phyloP scores from a whole-genome alignment of 192 early-diverging fungal species.

The Chytriomyces sp. region DNA sequence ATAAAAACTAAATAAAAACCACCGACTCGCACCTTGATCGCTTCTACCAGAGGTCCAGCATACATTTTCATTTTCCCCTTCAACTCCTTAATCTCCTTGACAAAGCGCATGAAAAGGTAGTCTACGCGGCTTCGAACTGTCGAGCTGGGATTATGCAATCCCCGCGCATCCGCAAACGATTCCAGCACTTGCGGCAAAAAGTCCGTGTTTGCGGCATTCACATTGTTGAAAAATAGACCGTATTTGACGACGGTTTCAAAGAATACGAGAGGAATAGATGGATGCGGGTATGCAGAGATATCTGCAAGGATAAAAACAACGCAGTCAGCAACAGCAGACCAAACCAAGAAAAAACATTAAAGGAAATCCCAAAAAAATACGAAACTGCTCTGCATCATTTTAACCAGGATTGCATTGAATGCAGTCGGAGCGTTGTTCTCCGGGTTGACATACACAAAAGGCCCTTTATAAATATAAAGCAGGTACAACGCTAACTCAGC shows the following conservation, averaged over 20 bases:
- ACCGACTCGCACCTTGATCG: conserved; percentile 54
- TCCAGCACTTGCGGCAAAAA: conserved; percentile 70
- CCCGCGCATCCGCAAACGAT: conserved; percentile 75
- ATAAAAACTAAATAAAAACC: neutral
- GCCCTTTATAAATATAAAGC: conserved; percentile 70
- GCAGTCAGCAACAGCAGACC: no score
- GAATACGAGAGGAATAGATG: conserved; percentile 70
- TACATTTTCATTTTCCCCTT: conserved; percentile 29
- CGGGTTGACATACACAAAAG: conserved; percentile 65
- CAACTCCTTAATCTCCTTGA: conserved; percentile 56
- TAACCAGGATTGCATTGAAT: conserved; percentile 63
- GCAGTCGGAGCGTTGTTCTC: conserved; percentile 50
- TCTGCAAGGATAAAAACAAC: conserved; percentile 44
- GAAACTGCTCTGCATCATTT: conserved; percentile 66
- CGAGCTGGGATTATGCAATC: conserved; percentile 67
- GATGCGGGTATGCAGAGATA: conserved; percentile 75
- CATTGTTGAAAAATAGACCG: conserved; percentile 63
- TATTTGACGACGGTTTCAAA: conserved; percentile 79
- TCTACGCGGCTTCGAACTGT: conserved; percentile 78
- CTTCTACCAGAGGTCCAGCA: conserved; percentile 29
- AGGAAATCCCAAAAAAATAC: conserved; percentile 42
- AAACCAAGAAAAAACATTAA: conserved; percentile 13
- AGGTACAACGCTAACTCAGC: conserved; percentile 77
- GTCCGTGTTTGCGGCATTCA: conserved; percentile 57
- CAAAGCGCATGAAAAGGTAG: conserved; percentile 88